phyloP scores from a whole-genome alignment of 495 filamentous ascomycete genomes.

The Symbiotaphrina buchneri region DNA sequence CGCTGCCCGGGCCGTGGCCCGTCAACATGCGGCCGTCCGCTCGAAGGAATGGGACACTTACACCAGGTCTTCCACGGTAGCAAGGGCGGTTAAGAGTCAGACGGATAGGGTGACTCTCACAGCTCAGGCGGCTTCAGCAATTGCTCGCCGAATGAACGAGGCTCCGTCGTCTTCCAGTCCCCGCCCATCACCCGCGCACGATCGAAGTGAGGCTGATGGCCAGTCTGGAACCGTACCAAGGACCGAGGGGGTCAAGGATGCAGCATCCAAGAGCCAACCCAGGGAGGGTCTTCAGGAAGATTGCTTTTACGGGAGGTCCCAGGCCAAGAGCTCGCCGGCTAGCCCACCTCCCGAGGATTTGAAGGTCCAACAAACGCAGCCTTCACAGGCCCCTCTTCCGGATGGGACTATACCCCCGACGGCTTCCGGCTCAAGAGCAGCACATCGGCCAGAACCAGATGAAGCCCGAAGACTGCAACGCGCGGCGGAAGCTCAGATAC shows the following conservation, averaged over 20 bases:
- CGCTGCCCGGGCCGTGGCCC: constrained; percentile 54
- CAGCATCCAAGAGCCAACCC: constrained; percentile 2
- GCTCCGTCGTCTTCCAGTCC: constrained; percentile 6
- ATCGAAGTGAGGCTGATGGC: neutral
- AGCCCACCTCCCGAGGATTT: constrained; percentile 11
- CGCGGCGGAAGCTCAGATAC: constrained; percentile 31
- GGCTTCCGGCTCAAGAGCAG: no score
- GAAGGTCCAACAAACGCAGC: constrained; percentile 18
- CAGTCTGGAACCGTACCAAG: constrained; percentile 6
- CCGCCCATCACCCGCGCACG: no score
- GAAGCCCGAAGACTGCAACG: constrained; percentile 22
- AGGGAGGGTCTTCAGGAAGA: constrained; percentile 19
- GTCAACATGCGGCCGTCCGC: constrained; percentile 60
- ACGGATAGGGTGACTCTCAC: constrained; percentile 39
- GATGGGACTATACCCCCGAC: constrained; percentile 20
- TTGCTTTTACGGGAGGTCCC: constrained; percentile 17
- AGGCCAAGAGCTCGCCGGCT: constrained; percentile 10
- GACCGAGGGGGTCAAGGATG: constrained; percentile 3
- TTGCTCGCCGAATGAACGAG: constrained; percentile 33
- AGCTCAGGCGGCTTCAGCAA: constrained; percentile 34
- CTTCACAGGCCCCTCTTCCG: constrained; percentile 15
- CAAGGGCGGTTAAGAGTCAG: constrained; percentile 39
- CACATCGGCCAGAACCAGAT: constrained; percentile 15
- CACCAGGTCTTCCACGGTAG: constrained; percentile 51
- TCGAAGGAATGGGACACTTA: constrained; percentile 59